Evolutionary conservation across 208 protist species (phyloP), one percentile per base, ranked within the genome.

Genomic region (Crithidia expoeki): DNA sequence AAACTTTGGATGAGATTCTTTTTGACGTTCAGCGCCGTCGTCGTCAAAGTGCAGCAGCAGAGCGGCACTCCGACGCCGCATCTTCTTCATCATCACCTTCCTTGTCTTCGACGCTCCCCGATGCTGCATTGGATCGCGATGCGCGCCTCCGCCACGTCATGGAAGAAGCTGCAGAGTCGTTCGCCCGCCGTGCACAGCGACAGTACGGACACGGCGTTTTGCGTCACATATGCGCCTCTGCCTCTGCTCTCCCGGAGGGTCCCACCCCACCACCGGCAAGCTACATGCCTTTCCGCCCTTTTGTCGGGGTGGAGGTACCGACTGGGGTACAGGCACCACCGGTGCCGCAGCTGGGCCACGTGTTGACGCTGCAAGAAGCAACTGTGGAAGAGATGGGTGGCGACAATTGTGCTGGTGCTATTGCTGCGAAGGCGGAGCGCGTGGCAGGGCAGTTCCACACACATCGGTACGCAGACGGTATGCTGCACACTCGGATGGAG

Each of bases 281-380:
- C 19, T 74, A 81, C 69, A 88, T 96, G 84, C 91, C 91, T 12
- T 96, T 94, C 49, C 88, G 86, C 10, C 91, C 91, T 0, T 96
- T 96, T 69, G 59, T 68, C 28, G 72, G 72, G 42, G 80, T 72
- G 65, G 42, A 36, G 38, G 66, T 89, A 14, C 91, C 91, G 19
- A 60, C 66, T 11, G 91, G 85, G 25, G 91, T 96, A 52, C 60
- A 68, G n/a, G 68, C 77, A 1, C 84, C 83, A 3, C 65, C 76
- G 11, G 74, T 73, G 55, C 88, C 88, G 27, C 59, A 44, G 44
- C 62, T 83, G 6, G 86, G 84, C 1, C 72, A 68, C 25, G 70
- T 83, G 14, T 63, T 68, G 34, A 25, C 52, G 25, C 17, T 58
- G 14, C 38, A 70, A 30, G 60, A 68, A 6, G 61, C 70, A 14